Evolutionary conservation across 164 flowering plant species (phyloP), one percentile per base, ranked within the genome.

Genomic region (Euptelea pleiosperma): DNA sequence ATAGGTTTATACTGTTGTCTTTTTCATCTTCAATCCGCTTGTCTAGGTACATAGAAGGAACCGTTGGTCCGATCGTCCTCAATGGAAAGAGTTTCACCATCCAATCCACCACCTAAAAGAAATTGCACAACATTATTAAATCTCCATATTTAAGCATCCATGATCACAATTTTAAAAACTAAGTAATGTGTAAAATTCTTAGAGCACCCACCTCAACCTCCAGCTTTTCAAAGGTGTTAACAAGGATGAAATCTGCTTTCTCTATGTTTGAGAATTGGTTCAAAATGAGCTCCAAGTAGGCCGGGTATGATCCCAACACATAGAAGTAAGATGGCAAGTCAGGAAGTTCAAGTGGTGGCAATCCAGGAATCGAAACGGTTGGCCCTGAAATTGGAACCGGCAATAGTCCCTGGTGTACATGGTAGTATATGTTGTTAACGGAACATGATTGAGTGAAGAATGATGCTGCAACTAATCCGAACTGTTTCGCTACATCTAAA

Each of bases 1-100:
- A 57, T 21, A 68, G 64, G 55, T 26, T 58, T 19, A 67, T 19
- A 25, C 50, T 58, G 34, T 70, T 64, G 7, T 61, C 61, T 4
- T 14, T 55, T 24, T 70, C 73, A 36, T 61, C 66, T 25, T 60
- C 47, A 11, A 70, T n/a, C n/a, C n/a, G n/a, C n/a, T n/a, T n/a
- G n/a, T n/a, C n/a, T n/a, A n/a, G n/a, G n/a, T n/a, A n/a, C 55
- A 51, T 40, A 9, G 75, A 67, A 6, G 79, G 70, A 29, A 72
- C 43, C 2, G 53, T 50, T 41, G 76, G 79, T 29, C 79, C 79
- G 7, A 75, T 58, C 0, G 75, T 61, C 52, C 29, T 54, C 16
- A 62, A 39, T 4, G 53, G 61, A 45, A 54, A 54, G 1, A 36
- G 15, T 6, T 11, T 33, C 39, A 10, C 16, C 73, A 73, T 57